phyloP scores from a whole-genome alignment of 2,329 filamentous ascomycete genomes.

The Conoideocrella luteorostrata region DNA sequence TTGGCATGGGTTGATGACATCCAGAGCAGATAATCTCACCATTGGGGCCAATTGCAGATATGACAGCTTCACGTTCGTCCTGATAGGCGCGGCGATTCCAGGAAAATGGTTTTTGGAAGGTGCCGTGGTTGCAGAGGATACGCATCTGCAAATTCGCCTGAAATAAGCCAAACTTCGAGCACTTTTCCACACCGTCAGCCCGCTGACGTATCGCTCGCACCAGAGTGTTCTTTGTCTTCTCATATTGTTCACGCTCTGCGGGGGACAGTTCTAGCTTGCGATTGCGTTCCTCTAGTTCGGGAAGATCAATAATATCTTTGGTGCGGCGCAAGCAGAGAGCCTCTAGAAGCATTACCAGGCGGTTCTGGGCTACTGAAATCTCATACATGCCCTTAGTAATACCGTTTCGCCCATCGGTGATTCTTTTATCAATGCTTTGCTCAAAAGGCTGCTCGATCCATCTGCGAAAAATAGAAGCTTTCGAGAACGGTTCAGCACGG shows the following conservation, averaged over 20 bases:
- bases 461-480: conserved; percentile 33
- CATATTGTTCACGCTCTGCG: conserved; percentile 25
- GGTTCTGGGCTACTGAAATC: conserved; percentile 20
- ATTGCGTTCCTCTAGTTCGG: conserved; percentile 10
- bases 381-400: too few species aligned
- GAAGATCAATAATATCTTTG: conserved; percentile 32
- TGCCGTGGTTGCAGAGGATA: conserved; percentile 44
- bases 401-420: too few species aligned
- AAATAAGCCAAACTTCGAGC: conserved; percentile 36
- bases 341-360: conserved; percentile 27
- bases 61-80: conserved; percentile 25
- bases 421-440: conserved; percentile 10
- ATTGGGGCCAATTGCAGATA: conserved; percentile 15
- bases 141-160: conserved; percentile 39
- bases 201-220: conserved; percentile 30
- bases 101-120: conserved; percentile 37
- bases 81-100: conserved; percentile 27
- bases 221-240: conserved; percentile 28
- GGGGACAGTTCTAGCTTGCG: conserved; percentile 5
- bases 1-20: conserved; percentile 28
- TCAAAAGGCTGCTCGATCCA: conserved; percentile 36
- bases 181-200: conserved; percentile 26
- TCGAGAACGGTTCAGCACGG: conserved; percentile 32
- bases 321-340: conserved; percentile 36
- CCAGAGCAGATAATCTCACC: conserved; percentile 20